phyloP scores from a whole-genome alignment of 352 stramenopile genomes.

The Phytophthora europaea region DNA sequence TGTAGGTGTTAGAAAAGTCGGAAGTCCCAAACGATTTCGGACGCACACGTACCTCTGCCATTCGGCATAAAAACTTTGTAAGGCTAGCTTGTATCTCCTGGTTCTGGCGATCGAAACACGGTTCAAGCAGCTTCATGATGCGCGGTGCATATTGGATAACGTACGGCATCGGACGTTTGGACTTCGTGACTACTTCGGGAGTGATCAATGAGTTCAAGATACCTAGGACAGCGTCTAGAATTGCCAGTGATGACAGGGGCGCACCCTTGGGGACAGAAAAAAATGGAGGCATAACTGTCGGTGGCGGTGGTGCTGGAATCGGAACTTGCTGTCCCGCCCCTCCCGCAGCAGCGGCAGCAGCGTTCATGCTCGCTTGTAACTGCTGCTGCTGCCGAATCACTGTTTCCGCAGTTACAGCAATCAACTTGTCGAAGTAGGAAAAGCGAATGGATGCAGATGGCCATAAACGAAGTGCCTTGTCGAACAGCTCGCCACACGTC shows the following conservation, averaged over 20 bases:
- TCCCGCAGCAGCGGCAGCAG: slow-evolving; percentile 29
- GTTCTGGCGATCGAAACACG: slow-evolving; percentile 90
- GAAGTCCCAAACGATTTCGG: neutral
- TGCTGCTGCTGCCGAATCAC: slow-evolving; percentile 86
- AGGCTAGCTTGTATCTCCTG: slow-evolving; percentile 79
- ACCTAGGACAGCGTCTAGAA: slow-evolving; percentile 87
- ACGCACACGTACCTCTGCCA: slow-evolving; percentile 68
- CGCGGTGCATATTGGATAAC: slow-evolving; percentile 89
- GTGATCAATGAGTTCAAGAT: slow-evolving; percentile 89
- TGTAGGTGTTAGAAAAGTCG: slow-evolving; percentile 9
- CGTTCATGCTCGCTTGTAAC: slow-evolving; percentile 44
- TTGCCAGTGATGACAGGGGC: slow-evolving; percentile 86
- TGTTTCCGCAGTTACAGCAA: slow-evolving; percentile 87
- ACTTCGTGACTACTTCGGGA: slow-evolving; percentile 79
- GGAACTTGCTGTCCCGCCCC: slow-evolving; percentile 38
- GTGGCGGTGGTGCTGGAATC: slow-evolving; percentile 32
- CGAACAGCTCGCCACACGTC: slow-evolving; percentile 90
- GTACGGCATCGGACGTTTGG: slow-evolving; percentile 81
- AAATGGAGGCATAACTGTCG: slow-evolving; percentile 80
- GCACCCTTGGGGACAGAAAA: slow-evolving; percentile 86
- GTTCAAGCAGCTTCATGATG: slow-evolving; percentile 92
- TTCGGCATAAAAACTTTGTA: slow-evolving; percentile 74
- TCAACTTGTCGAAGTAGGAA: slow-evolving; percentile 94
- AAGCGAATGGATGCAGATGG: slow-evolving; percentile 89
- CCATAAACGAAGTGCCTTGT: slow-evolving; percentile 88